phyloP scores from a whole-genome alignment of 2,329 filamentous ascomycete species.

The Metarhizium robertsii region DNA sequence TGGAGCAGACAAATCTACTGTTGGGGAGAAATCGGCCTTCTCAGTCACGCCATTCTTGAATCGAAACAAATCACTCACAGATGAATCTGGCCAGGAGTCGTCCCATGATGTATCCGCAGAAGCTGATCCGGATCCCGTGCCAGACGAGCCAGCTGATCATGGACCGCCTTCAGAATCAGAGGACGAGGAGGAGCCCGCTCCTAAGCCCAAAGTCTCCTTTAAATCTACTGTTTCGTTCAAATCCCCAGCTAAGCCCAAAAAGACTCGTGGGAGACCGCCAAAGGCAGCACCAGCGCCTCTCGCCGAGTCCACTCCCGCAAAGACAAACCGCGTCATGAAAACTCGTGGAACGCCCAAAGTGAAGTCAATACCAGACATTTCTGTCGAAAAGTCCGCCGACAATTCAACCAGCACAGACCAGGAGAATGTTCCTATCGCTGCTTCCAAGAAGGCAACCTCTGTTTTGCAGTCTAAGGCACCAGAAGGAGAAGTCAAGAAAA shows the following conservation, averaged over 20 bases:
- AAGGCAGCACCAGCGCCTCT: conserved; percentile 36
- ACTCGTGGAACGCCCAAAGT: conserved; percentile 4
- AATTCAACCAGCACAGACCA: conserved; percentile 21
- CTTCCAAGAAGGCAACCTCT: conserved; percentile 8
- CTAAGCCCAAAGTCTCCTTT: conserved; percentile 7
- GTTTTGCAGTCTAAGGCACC: conserved; percentile 6
- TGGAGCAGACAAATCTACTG: conserved; percentile 37
- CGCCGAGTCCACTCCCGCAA: conserved; percentile 33
- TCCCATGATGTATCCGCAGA: conserved; percentile 13
- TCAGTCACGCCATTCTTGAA: conserved; percentile 93
- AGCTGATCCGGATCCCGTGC: conserved; percentile 21
- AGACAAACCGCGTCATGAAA: conserved; percentile 28
- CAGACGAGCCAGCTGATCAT: neutral
- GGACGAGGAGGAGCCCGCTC: conserved; percentile 5
- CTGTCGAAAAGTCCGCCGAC: conserved; percentile 31
- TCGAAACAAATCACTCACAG: conserved; percentile 49
- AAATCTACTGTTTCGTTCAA: conserved; percentile 4
- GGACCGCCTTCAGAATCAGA: conserved; percentile 15
- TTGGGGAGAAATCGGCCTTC: conserved; percentile 84
- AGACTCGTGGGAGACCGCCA: conserved; percentile 36
- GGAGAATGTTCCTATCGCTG: conserved; percentile 17
- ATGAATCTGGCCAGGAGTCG: conserved; percentile 21
- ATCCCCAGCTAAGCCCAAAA: conserved; percentile 14
- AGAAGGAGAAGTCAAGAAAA: conserved; percentile 43
- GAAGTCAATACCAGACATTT: conserved; percentile 1